Base-by-base conservation (phyloP, 495 filamentous ascomycete genomes). In the Penicillium coprophilum region DNA sequence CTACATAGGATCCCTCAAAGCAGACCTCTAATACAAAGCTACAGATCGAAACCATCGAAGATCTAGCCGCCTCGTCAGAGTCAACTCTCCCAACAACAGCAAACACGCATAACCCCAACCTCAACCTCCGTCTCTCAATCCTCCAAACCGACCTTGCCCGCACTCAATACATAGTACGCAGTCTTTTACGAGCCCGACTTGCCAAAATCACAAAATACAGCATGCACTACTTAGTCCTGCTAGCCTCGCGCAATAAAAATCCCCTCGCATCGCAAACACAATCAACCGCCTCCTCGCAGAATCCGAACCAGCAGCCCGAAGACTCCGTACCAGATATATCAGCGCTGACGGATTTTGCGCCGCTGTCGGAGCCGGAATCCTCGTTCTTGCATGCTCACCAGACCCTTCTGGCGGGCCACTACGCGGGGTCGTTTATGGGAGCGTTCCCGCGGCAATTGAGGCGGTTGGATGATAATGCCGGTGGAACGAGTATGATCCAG, bases 111-210 rank as follows among this genome's bases (percentile, higher is more conserved):
- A 91, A 94, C 64, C 87, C 91, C 11, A 92, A 86, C 63, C 85
- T 89, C 53, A 96, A 95, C 71, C 95, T 98, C 68, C 83, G 81
- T 59, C 87, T 97, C 61, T 95, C 97, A 45, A 87, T 98, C 58
- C 85, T 97, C 53, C 94, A 98, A 77, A 97, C 95, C 24, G 94
- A 98, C 77, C 85, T 97, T 47, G 89, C 96, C 70, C 79, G 94
- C 38, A 93, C 87, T 71, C 96, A 96, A 77, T 97, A 88, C 67
- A 78, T 97, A 34, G 79, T 97, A 34, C 85, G 94, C 55, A 87
- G 85, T n/a, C 87, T 90, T 57, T 78, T 97, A 40, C 82, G 94
- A 46, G 83, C 87, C n/a, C 80, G 94, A 28, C 85, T 98, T 39
- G 81, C 90, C 19, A 98, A 98, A 69, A 66, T 80, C 53, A 71